Evolutionary conservation across 2,329 filamentous ascomycete species (phyloP), one percentile per base, ranked within the genome.

Genomic region (Plectosphaerella plurivora): DNA sequence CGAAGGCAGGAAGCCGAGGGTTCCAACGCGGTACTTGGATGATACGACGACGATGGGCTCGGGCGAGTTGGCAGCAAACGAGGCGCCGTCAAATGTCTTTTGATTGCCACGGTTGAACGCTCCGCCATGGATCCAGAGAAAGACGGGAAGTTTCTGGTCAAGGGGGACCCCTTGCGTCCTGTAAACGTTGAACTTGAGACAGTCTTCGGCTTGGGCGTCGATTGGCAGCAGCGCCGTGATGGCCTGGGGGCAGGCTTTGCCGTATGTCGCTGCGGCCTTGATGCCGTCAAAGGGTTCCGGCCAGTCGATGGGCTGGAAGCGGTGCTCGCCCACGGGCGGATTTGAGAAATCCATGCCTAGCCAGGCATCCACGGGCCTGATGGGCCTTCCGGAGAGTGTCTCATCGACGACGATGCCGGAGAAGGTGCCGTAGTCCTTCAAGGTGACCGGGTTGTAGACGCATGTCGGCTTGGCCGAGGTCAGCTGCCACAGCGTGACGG

Each of bases 261-360:
- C 75, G 47, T 71, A 75, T 1, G 53, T 37, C 0, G 62, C 63
- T 4, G 74, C 74, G 2, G 63, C 55, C 53, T 65, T 71, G 9
- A 68, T 61, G 0, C 72, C 74, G 2, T 68, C 61, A 46, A 78
- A 76, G 1, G 65, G 56, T 4, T 57, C 55, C 0, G 75, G 74
- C 68, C 67, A 72, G 20, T 67, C 63, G 16, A 74, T 64, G 0
- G 71, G 65, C 12, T 60, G 62, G 51, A 78, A 77, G 8, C 75
- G 71, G 14, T 61, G 55, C 4, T 70, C 61, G 7, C 69, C 72
- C 1, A 69, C 67, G 0, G 72, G 73, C 24, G 73, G 70, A 1
- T 62, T 60, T 0, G 75, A 68, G 47, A 75, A 78, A 56, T 75
- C 71, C 35, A 78, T 69, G 3, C 73, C 73, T 7, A 78, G 61